phyloP scores from a whole-genome alignment of 768 basidiomycete species.

The Xerocomus brunneocitrinus region DNA sequence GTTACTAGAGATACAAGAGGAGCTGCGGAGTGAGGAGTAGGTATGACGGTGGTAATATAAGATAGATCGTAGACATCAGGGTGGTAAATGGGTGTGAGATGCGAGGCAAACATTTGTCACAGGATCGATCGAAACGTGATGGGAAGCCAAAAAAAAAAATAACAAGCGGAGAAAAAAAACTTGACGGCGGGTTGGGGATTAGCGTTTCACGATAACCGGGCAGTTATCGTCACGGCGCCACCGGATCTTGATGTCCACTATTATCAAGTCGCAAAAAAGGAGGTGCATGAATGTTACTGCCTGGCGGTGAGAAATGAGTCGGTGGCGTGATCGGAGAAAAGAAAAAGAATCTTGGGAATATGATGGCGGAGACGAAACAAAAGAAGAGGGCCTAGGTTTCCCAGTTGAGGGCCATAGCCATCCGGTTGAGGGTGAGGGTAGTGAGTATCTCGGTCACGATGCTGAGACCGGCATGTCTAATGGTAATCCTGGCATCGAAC shows the following conservation, averaged over 20 bases:
- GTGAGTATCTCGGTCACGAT: conserved; percentile 76
- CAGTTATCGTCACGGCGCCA: conserved; percentile 1
- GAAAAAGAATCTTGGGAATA: background rate
- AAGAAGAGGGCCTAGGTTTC: background rate
- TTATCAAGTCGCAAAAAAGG: background rate
- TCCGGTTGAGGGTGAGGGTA: conserved; percentile 68
- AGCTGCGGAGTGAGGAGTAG: conserved; percentile 18
- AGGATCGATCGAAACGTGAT: conserved; percentile 9
- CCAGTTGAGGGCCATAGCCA: conserved; percentile 62
- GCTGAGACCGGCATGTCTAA: conserved; percentile 53
- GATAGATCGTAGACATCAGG: background rate
- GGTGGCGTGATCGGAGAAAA: conserved; percentile 4
- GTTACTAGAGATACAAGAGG: conserved; percentile 52
- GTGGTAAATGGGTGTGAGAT: background rate
- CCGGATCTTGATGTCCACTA: conserved; percentile 1
- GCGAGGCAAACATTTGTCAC: background rate
- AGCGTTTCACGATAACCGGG: conserved; percentile 18
- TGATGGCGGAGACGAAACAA: conserved; percentile 2
- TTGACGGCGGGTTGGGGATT: background rate
- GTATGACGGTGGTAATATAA: conserved; percentile 18
- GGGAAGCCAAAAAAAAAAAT: background rate
- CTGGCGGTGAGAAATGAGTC: conserved; percentile 2
- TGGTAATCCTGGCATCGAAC: conserved; percentile 54
- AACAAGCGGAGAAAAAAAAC: background rate
- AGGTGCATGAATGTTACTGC: conserved; percentile 1